These are phyloP conservation scores for Cyberlindnera americana DNA, from an alignment of 805 yeast genomes.

Conservation along the genomic window DNA sequence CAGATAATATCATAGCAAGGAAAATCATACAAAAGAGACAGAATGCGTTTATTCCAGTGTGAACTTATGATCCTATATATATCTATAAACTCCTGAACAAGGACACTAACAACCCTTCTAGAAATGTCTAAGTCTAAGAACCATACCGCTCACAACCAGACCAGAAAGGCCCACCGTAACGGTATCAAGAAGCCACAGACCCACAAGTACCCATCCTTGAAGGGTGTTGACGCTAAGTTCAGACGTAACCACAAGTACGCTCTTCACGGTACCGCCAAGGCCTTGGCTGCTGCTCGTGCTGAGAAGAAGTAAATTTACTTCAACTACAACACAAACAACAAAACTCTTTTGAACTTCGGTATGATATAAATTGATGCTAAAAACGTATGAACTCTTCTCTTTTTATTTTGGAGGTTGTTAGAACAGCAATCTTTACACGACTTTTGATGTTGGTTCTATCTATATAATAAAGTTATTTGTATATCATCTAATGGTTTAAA, in stretches of 20 bases:
- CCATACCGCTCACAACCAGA: slow-evolving; percentile 99
- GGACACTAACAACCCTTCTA: slow-evolving; percentile 32
- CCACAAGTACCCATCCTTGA: slow-evolving; percentile 96
- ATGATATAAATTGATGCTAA: slow-evolving; percentile 12
- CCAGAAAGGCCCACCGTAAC: slow-evolving; percentile 99
- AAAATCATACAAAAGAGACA: neutral
- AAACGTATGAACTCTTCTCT: slow-evolving; percentile 6
- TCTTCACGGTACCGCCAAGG: slow-evolving; percentile 95
- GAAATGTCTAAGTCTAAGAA: slow-evolving; percentile 98
- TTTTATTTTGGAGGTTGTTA: slow-evolving; percentile 8
- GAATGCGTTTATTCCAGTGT: neutral
- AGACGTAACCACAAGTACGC: slow-evolving; percentile 99
- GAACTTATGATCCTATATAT: slow-evolving; percentile 6
- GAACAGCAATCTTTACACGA: slow-evolving; percentile 3
- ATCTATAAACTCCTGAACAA: neutral
- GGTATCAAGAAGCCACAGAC: slow-evolving; percentile 99
- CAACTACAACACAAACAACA: slow-evolving; percentile 3
- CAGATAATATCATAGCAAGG: too few species aligned
- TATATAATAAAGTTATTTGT: slow-evolving; percentile 20
- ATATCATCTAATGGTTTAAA: slow-evolving; percentile 26
- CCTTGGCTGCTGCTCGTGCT: slow-evolving; percentile 79
- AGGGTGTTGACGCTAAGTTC: slow-evolving; percentile 99
- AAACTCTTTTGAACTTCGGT: slow-evolving; percentile 6
- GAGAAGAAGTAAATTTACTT: slow-evolving; percentile 34
- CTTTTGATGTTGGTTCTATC: slow-evolving; percentile 17